Evolutionary conservation across 768 basidiomycete genomes (phyloP), one percentile per base, ranked within the genome.

Genomic region (Cystobasidium tubakii): DNA sequence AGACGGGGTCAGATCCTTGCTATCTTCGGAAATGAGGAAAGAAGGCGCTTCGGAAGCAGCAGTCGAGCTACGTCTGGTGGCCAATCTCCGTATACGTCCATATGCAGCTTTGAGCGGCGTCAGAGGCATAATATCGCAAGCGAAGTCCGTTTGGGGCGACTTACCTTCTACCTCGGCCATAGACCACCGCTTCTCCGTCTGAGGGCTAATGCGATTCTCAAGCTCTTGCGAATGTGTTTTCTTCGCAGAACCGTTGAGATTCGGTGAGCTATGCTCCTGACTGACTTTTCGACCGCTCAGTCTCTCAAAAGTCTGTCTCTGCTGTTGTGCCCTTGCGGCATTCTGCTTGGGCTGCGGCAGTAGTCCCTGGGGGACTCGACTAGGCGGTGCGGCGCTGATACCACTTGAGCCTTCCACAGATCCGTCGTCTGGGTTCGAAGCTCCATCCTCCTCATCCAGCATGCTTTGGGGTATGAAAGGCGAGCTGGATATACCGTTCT

Each of bases 131-230:
- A 7, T n/a, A n/a, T n/a, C n/a, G n/a, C n/a, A n/a, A n/a, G 39
- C 7, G 15, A 39, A 15, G 39, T 39, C 15, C 15, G 39, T 39
- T 50, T 50, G 42, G 42, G 17, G 42, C n/a, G n/a, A n/a, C 57
- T 60, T 23, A 60, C 57, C 57, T 60, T 60, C 57, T 60, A 60
- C 57, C 29, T 60, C 57, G 13, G 57, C 57, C 57, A 60, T 60
- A 9, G 57, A 60, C 57, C 57, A 60, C 7, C 57, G 57, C 33
- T 60, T 60, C 29, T 60, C 57, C 6, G 57, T 60, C 33, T 60
- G 57, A 15, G 57, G 57, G 27, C 57, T 60, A 23, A 60, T 60
- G 9, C 33, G 25, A 6, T 60, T 60, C 33, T 34, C 57, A 34
- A 21, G 29, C 29, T 60, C 25, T 29, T 34, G 57, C 57, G 6